Percentiles rank a stretch among this genome's conserved stretches.
phyloP scores from a whole-genome alignment of 1,284 basidiomycete genomes.

The Ustilago nuda region DNA sequence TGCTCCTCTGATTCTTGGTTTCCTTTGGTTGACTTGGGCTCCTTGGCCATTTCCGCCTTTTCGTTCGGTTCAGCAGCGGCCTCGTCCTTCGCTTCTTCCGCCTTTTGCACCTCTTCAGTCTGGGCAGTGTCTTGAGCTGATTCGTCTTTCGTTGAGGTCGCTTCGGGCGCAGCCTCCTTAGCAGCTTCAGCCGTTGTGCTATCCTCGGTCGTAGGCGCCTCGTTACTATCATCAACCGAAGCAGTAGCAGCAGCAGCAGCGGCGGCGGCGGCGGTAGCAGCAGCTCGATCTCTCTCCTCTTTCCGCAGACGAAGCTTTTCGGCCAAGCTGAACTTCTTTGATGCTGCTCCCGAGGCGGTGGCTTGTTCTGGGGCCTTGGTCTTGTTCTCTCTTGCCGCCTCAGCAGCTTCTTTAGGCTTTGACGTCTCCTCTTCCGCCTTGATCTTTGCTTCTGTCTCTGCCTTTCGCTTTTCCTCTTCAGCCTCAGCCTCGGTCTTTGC shows the following conservation, averaged over 20 bases:
- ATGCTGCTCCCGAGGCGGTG: conserved; percentile 1
- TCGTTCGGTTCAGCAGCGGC: background rate
- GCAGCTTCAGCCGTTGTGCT: background rate
- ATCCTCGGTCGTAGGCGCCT: background rate
- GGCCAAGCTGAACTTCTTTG: conserved; percentile 46
- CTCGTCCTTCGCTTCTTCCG: background rate
- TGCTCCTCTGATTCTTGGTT: too few species aligned
- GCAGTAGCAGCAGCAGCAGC: background rate
- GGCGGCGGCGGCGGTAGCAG: conserved; percentile 27
- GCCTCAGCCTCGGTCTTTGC: background rate
- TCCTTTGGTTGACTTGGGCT: background rate
- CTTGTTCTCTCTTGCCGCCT: background rate
- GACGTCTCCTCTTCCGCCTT: conserved; percentile 4
- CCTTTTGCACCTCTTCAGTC: background rate
- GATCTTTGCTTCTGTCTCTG: background rate
- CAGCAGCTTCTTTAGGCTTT: background rate
- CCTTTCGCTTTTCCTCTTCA: too few species aligned
- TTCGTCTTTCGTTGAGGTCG: background rate
- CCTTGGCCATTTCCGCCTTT: background rate
- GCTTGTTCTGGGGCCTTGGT: background rate
- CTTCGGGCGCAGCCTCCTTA: background rate
- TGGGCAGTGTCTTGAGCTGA: background rate
- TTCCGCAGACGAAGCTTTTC: conserved; percentile 47
- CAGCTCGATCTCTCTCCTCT: conserved; percentile 44
- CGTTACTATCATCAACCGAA: background rate